Conservation (phyloP, 768 basidiomycete genomes). For the Hericium alpestre region DNA sequence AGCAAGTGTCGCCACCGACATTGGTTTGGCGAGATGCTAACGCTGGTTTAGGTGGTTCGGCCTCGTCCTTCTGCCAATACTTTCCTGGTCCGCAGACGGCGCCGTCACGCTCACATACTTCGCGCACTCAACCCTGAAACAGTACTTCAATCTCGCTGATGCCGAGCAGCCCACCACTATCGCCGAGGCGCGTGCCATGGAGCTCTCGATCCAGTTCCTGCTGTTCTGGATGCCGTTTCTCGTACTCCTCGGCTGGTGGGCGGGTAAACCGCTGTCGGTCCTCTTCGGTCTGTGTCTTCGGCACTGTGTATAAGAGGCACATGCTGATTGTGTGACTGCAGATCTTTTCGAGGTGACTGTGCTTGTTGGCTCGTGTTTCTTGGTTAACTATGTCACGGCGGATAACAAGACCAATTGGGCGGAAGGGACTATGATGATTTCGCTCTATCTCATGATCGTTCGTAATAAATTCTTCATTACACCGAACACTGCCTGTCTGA, state of each 20-base stretch:
- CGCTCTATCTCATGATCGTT: constrained; percentile 61
- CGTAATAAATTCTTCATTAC: constrained; percentile 10
- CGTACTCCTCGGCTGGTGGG: constrained; percentile 61
- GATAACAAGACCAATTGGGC: constrained; percentile 75
- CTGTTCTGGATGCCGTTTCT: constrained; percentile 74
- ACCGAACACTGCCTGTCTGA: too few species aligned
- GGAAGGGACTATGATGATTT: constrained; percentile 56
- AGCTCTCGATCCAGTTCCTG: constrained; percentile 67
- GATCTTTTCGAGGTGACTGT: constrained; percentile 62
- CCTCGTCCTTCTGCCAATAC: constrained; percentile 59
- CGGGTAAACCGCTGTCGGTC: constrained; percentile 44
- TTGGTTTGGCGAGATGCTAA: too few species aligned
- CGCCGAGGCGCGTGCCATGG: constrained; percentile 61
- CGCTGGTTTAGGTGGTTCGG: constrained; percentile 51
- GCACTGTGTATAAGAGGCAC: too few species aligned
- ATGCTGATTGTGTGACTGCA: constrained; percentile 15
- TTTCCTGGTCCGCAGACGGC: constrained; percentile 68
- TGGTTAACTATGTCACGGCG: constrained; percentile 73
- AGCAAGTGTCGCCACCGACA: constrained; percentile 26
- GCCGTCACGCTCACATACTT: constrained; percentile 50
- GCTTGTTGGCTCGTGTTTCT: constrained; percentile 56
- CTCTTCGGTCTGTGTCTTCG: constrained; percentile 43
- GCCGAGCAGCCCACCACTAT: constrained; percentile 39
- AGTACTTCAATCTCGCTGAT: constrained; percentile 21
- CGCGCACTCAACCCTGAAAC: constrained; percentile 30